A percentile compares a stretch with the other conserved stretches of the same genome.
Conservation (phyloP, 106 monocot genomes). For the Triglochin maritima region DNA sequence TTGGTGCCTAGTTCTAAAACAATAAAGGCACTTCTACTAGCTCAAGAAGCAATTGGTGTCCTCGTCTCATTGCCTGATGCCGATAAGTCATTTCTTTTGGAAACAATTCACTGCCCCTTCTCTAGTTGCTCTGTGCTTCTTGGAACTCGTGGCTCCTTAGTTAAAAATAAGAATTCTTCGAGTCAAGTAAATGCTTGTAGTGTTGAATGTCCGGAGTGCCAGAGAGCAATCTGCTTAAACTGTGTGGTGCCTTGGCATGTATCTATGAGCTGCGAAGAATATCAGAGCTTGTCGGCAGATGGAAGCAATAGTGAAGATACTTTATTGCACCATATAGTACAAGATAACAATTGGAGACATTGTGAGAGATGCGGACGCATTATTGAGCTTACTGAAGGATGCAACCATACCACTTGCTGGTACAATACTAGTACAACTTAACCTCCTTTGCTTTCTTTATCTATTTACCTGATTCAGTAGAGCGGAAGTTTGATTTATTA, state of each 20-base stretch:
- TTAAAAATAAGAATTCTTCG: slow-evolving; percentile 34
- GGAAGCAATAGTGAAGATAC: slow-evolving; percentile 34
- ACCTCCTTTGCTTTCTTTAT: no score
- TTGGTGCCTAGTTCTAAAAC: slow-evolving; percentile 43
- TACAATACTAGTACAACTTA: slow-evolving; percentile 13
- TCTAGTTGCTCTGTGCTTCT: slow-evolving; percentile 44
- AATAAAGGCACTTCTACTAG: slow-evolving; percentile 24
- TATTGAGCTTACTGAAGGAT: slow-evolving; percentile 61
- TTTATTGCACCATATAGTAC: slow-evolving; percentile 30
- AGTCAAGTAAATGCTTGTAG: slow-evolving; percentile 23
- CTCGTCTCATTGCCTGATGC: background rate
- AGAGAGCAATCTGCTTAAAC: slow-evolving; percentile 44
- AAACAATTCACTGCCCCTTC: slow-evolving; percentile 51
- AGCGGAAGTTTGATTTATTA: no score
- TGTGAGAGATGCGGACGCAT: slow-evolving; percentile 57
- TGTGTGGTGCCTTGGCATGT: slow-evolving; percentile 70
- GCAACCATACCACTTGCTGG: slow-evolving; percentile 78
- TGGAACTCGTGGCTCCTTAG: slow-evolving; percentile 9
- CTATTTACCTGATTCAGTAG: no score
- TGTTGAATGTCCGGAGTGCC: slow-evolving; percentile 61
- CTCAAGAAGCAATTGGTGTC: slow-evolving; percentile 34
- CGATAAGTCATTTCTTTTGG: slow-evolving; percentile 2
- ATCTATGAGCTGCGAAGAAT: slow-evolving; percentile 68
- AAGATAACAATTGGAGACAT: slow-evolving; percentile 44
- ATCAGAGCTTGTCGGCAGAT: slow-evolving; percentile 37